These are phyloP conservation scores for Ascoidea asiatica DNA, from an alignment of 805 yeast genomes.

Conservation along the genomic window DNA sequence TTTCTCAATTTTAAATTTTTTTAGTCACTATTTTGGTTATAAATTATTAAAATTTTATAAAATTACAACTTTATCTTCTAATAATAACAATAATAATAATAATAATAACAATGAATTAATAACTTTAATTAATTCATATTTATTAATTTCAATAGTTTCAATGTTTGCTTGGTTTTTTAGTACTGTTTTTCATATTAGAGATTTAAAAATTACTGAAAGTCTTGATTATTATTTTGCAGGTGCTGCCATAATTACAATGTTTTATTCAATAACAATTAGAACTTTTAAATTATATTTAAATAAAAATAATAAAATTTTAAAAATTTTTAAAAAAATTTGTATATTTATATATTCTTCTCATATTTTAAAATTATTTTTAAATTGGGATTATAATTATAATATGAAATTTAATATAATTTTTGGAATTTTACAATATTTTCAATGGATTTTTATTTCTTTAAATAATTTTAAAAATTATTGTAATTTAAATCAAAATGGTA, in stretches of 20 bases:
- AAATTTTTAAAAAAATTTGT: slow-evolving; percentile 27
- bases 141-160: slow-evolving; percentile 44
- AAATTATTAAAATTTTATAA: slow-evolving; percentile 17
- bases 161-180: slow-evolving; percentile 85
- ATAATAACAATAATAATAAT: slow-evolving; percentile 1
- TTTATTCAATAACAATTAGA: slow-evolving; percentile 54
- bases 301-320: slow-evolving; percentile 16
- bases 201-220: slow-evolving; percentile 64
- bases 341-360: slow-evolving; percentile 45
- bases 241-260: slow-evolving; percentile 67
- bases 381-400: slow-evolving; percentile 89
- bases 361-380: slow-evolving; percentile 45
- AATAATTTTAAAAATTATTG: slow-evolving; percentile 15
- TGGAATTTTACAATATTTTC: slow-evolving; percentile 62
- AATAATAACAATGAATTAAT: slow-evolving; percentile 10
- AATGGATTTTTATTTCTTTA: slow-evolving; percentile 29
- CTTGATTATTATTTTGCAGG: slow-evolving; percentile 92
- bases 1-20: slow-evolving; percentile 60
- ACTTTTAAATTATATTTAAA: slow-evolving; percentile 41
- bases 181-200: slow-evolving; percentile 80
- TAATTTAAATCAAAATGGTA: neutral
- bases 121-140: slow-evolving; percentile 19
- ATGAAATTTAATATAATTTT: slow-evolving; percentile 79
- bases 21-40: slow-evolving; percentile 47
- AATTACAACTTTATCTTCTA: slow-evolving; percentile 5